These are phyloP conservation scores for Dothideomycetes sp. DNA, from an alignment of 2,329 filamentous ascomycete genomes.

Conservation along the genomic window DNA sequence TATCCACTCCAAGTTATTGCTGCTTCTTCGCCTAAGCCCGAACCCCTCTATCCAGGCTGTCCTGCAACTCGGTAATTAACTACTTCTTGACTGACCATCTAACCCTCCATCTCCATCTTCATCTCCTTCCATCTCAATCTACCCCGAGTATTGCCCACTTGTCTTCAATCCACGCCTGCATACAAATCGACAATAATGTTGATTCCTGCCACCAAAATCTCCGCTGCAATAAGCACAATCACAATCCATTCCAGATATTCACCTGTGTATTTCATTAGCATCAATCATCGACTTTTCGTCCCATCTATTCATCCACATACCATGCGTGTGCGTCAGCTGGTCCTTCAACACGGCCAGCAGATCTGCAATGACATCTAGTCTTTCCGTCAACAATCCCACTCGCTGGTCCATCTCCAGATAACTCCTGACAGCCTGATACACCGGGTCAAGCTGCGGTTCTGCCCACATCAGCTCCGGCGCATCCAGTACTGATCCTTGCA, in stretches of 20 bases:
- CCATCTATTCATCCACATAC: conserved; percentile 47
- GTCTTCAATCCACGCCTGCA: conserved; percentile 38
- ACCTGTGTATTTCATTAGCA: conserved; percentile 37
- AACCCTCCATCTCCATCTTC: no score
- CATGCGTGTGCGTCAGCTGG: conserved; percentile 86
- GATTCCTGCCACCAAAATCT: conserved; percentile 75
- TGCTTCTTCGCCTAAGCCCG: no score
- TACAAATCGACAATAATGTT: conserved; percentile 95
- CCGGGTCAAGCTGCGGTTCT: conserved; percentile 89
- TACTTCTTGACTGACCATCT: no score
- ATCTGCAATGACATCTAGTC: conserved; percentile 88
- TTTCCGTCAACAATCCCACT: conserved; percentile 78
- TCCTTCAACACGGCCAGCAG: conserved; percentile 88
- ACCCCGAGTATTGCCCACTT: neutral
- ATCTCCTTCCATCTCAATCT: no score
- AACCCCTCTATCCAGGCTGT: no score
- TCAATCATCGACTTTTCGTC: conserved; percentile 74
- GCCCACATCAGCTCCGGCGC: conserved; percentile 98
- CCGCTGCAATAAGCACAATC: conserved; percentile 88
- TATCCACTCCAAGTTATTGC: no score
- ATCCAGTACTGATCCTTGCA: conserved; percentile 93
- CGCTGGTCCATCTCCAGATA: conserved; percentile 98
- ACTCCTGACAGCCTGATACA: conserved; percentile 89
- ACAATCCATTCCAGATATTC: conserved; percentile 53
- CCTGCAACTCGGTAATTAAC: no score